These are phyloP conservation scores for Debaryomyces robertsiae DNA, from an alignment of 1,139 yeast species.

Conservation along the genomic window DNA sequence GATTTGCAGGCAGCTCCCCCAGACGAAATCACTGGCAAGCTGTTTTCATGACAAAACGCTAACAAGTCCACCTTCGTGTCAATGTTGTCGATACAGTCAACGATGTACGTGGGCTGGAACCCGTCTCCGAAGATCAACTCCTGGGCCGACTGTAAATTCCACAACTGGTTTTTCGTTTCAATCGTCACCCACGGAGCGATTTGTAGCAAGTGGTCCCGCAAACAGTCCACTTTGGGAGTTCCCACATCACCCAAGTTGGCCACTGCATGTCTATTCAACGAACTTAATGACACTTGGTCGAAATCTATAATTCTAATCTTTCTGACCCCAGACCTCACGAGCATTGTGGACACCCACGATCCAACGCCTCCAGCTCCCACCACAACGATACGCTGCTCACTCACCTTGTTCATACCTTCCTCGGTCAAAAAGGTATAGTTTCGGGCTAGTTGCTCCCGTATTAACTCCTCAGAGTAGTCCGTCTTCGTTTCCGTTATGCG, in stretches of 20 bases:
- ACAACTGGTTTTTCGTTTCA: slow-evolving; percentile 74
- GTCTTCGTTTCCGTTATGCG: slow-evolving; percentile 13
- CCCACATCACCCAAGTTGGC: slow-evolving; percentile 91
- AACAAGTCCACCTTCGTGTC: slow-evolving; percentile 92
- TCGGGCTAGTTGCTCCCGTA: slow-evolving; percentile 88
- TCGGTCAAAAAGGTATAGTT: slow-evolving; percentile 90
- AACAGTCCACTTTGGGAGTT: slow-evolving; percentile 78
- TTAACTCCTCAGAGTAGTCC: slow-evolving; percentile 68
- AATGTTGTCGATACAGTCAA: slow-evolving; percentile 94
- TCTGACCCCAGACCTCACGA: slow-evolving; percentile 87
- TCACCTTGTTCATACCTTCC: slow-evolving; percentile 75
- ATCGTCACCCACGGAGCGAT: slow-evolving; percentile 92
- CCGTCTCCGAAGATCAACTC: slow-evolving; percentile 56
- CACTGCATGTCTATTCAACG: slow-evolving; percentile 91
- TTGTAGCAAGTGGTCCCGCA: slow-evolving; percentile 60
- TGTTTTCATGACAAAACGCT: slow-evolving; percentile 64
- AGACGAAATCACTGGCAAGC: slow-evolving; percentile 72
- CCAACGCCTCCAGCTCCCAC: slow-evolving; percentile 99
- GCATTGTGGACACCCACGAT: slow-evolving; percentile 93
- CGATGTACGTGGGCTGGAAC: slow-evolving; percentile 68
- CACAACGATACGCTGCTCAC: slow-evolving; percentile 74
- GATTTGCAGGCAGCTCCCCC: slow-evolving; percentile 92
- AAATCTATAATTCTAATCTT: slow-evolving; percentile 82
- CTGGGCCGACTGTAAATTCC: slow-evolving; percentile 68
- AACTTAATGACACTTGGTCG: slow-evolving; percentile 91